Conservation (phyloP, 768 basidiomycete species). For the Hemileccinum impolitum region DNA sequence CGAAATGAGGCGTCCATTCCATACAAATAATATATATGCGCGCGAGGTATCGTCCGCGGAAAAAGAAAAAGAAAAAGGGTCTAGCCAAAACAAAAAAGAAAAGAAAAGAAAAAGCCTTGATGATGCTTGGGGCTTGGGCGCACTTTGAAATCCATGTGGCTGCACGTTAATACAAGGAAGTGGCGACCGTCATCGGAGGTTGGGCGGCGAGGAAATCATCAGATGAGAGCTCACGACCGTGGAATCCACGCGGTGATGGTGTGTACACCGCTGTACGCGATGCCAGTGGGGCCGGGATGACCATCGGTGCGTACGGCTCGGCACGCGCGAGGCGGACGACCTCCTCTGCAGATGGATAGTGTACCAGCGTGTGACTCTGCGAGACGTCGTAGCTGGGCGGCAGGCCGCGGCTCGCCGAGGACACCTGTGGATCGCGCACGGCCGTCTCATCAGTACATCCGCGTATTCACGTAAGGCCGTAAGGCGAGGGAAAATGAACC, state of each 20-base stretch:
- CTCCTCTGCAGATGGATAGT: slow-evolving; percentile 25
- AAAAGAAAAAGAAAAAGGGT: slow-evolving; percentile 1
- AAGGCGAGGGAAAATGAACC: background rate
- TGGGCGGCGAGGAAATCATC: slow-evolving; percentile 25
- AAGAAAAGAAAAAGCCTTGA: no score
- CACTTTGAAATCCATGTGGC: slow-evolving; percentile 5
- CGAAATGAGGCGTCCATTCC: slow-evolving; percentile 5
- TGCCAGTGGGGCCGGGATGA: slow-evolving; percentile 32
- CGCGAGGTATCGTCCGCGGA: slow-evolving; percentile 7
- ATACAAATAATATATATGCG: slow-evolving; percentile 6
- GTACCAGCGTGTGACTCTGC: slow-evolving; percentile 1
- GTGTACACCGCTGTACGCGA: slow-evolving; percentile 36
- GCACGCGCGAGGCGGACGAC: slow-evolving; percentile 13
- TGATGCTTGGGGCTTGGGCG: slow-evolving; percentile 1
- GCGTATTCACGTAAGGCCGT: background rate
- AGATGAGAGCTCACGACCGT: slow-evolving; percentile 26
- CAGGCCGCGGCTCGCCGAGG: slow-evolving; percentile 2
- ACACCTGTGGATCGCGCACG: slow-evolving; percentile 2
- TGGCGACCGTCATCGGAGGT: slow-evolving; percentile 19
- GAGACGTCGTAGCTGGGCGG: slow-evolving; percentile 19
- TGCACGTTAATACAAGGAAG: slow-evolving; percentile 18
- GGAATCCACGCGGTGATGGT: slow-evolving; percentile 12
- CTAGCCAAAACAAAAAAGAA: background rate
- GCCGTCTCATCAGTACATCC: background rate
- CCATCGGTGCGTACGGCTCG: slow-evolving; percentile 20